Evolutionary conservation across 2,329 filamentous ascomycete genomes (phyloP), one percentile per base, ranked within the genome.

Genomic region (Parascedosporium putredinis): DNA sequence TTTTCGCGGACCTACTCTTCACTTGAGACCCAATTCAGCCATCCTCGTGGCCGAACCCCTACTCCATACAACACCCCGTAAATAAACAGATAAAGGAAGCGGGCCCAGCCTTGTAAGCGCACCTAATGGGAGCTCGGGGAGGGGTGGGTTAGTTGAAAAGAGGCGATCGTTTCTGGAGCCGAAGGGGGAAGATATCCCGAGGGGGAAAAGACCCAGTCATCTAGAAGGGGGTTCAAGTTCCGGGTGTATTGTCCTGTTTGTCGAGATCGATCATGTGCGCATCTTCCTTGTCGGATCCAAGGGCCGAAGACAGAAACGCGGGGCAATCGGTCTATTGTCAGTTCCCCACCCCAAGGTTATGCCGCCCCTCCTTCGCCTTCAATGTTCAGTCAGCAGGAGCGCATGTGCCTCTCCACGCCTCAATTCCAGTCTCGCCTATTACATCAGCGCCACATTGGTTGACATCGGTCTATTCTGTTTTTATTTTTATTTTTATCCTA

Each of bases 251-350:
- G 27, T 31, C 38, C 38, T 20, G 20, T 42, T 22, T 20, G 38
- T 42, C 38, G 16, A 42, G 38, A 42, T n/a, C n/a, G n/a, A n/a
- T 42, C 38, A 42, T 42, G 38, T 42, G 38, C 16, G 38, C 38
- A 42, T 24, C 16, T 42, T 20, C 18, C 16, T 22, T 42, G 16
- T 42, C 38, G 38, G 38, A 42, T 42, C 38, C 20, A 42, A 42
- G 38, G 38, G 16, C 38, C 38, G 38, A 42, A 24, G 23, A 10
- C 38, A 42, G 38, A 42, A 36, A 20, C 38, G 38, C 38, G 38
- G 38, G 38, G 38, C 38, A 42, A 42, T 10, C 38, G 38, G 16
- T 20, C 38, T 42, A 20, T 36, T 42, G 20, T 42, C 38, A 16
- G 38, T 20, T 42, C 38, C 23, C 23, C 18, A 16, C 38, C 38